Percentiles rank a stretch among this genome's conserved stretches.
phyloP scores from a whole-genome alignment of 306 rosid species.

The Prunus mira region DNA sequence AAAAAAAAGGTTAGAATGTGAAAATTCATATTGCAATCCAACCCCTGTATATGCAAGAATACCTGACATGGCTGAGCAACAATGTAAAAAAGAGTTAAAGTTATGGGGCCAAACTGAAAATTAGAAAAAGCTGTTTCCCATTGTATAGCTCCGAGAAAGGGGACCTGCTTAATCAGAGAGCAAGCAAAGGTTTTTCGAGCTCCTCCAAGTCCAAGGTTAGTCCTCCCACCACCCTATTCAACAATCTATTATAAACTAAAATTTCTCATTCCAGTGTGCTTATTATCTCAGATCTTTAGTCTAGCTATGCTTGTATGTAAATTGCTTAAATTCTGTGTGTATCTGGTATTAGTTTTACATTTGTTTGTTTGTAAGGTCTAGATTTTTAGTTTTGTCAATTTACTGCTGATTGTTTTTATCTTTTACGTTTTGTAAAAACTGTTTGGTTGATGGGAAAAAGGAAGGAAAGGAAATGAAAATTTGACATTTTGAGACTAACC shows the following conservation, averaged over 20 bases:
- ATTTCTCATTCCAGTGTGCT: slow-evolving; percentile 7
- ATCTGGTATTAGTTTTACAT: not conserved
- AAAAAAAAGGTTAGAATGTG: not conserved
- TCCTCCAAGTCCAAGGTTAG: slow-evolving; percentile 72
- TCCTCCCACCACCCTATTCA: slow-evolving; percentile 12
- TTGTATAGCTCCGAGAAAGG: slow-evolving; percentile 12
- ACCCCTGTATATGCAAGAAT: not conserved
- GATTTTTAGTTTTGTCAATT: not conserved
- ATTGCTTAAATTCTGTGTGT: not conserved
- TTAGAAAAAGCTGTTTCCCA: not conserved
- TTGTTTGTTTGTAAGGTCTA: not conserved
- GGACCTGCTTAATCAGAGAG: slow-evolving; percentile 13
- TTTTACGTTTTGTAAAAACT: not conserved
- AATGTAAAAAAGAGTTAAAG: not conserved
- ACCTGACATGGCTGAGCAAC: not conserved
- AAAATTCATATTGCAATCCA: not conserved
- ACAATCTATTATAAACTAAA: slow-evolving; percentile 19
- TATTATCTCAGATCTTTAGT: slow-evolving; percentile 29
- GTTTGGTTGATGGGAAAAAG: not conserved
- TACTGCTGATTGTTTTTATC: not conserved
- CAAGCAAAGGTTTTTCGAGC: slow-evolving; percentile 23
- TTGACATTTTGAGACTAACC: not conserved
- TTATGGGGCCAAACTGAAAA: not conserved
- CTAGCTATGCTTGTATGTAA: not conserved
- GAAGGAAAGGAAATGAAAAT: not conserved